Percentiles rank a stretch among this genome's conserved stretches.
These are phyloP conservation scores for Fimicolochytrium jonesii DNA, from an alignment of 192 early-diverging fungal genomes.

Conservation along the genomic window DNA sequence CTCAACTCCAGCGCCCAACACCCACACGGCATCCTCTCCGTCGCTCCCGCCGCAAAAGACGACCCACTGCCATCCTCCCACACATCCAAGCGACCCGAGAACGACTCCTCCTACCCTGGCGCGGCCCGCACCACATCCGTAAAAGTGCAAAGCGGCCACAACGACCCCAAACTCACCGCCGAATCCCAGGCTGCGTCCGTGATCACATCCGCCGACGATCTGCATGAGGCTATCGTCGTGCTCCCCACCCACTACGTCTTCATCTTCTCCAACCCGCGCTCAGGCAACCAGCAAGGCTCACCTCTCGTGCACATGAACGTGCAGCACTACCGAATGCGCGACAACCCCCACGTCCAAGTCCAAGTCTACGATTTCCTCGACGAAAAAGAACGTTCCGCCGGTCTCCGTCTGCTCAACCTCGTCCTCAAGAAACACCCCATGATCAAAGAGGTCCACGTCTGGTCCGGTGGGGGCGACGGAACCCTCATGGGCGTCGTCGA, in stretches of 20 bases:
- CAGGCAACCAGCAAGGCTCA: slow-evolving; percentile 64
- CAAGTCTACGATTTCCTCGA: slow-evolving; percentile 69
- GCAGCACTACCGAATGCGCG: slow-evolving; percentile 63
- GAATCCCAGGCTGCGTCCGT: not conserved
- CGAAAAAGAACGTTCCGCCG: slow-evolving; percentile 47
- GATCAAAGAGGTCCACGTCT: slow-evolving; percentile 60
- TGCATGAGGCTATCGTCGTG: slow-evolving; percentile 6
- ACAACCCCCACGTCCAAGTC: slow-evolving; percentile 63
- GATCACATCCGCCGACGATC: not conserved
- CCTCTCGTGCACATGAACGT: slow-evolving; percentile 56
- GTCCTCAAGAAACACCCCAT: slow-evolving; percentile 41
- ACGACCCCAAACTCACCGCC: not conserved
- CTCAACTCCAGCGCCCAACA: slow-evolving; percentile 2
- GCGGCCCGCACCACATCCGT: not conserved
- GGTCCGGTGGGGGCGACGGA: slow-evolving; percentile 75
- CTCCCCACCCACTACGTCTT: slow-evolving; percentile 59
- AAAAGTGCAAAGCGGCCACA: not conserved
- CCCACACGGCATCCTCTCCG: not conserved
- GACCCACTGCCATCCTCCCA: not conserved
- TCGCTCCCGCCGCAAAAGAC: not conserved
- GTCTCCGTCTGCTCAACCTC: slow-evolving; percentile 56
- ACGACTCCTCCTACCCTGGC: not conserved
- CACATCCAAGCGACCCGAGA: not conserved
- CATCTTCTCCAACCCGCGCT: slow-evolving; percentile 73
- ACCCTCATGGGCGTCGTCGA: slow-evolving; percentile 69